Conservation (phyloP, 805 yeast genomes). For the Lachancea meyersii region DNA sequence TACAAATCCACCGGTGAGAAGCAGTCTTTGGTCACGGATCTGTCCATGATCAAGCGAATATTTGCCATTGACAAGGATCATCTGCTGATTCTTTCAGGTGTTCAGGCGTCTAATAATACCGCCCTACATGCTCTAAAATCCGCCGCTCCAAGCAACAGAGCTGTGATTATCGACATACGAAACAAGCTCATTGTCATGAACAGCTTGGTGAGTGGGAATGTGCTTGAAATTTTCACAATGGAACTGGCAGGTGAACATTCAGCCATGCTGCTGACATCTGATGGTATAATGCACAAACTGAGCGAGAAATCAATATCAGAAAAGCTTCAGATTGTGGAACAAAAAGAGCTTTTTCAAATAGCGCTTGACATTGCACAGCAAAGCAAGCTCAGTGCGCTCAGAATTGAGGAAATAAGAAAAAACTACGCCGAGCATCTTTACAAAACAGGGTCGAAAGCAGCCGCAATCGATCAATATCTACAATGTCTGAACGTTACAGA, state of each 20-base stretch:
- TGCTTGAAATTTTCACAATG: constrained; percentile 50
- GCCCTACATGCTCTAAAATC: constrained; percentile 29
- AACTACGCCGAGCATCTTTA: constrained; percentile 70
- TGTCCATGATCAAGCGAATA: constrained; percentile 44
- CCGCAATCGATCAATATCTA: constrained; percentile 72
- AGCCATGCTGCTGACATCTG: constrained; percentile 58
- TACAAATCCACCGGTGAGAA: constrained; percentile 53
- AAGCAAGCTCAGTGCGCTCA: constrained; percentile 21
- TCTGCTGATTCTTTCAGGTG: constrained; percentile 53
- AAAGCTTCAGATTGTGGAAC: constrained; percentile 61
- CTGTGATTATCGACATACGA: constrained; percentile 60
- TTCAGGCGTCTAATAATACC: constrained; percentile 32
- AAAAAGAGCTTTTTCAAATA: constrained; percentile 61
- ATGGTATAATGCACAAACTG: constrained; percentile 66
- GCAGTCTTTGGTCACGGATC: constrained; percentile 48
- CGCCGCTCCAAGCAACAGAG: constrained; percentile 41
- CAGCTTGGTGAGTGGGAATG: constrained; percentile 58
- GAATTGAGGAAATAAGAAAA: constrained; percentile 39
- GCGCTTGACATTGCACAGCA: constrained; percentile 63
- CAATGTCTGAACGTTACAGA: constrained; percentile 47
- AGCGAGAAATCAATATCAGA: constrained; percentile 62
- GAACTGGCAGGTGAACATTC: constrained; percentile 39
- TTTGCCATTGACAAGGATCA: constrained; percentile 48
- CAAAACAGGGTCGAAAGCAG: constrained; percentile 55
- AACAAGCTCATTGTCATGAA: constrained; percentile 68